Evolutionary conservation across 495 filamentous ascomycete genomes (phyloP), one percentile per base, ranked within the genome.

Genomic region (Achaetomiella virescens): DNA sequence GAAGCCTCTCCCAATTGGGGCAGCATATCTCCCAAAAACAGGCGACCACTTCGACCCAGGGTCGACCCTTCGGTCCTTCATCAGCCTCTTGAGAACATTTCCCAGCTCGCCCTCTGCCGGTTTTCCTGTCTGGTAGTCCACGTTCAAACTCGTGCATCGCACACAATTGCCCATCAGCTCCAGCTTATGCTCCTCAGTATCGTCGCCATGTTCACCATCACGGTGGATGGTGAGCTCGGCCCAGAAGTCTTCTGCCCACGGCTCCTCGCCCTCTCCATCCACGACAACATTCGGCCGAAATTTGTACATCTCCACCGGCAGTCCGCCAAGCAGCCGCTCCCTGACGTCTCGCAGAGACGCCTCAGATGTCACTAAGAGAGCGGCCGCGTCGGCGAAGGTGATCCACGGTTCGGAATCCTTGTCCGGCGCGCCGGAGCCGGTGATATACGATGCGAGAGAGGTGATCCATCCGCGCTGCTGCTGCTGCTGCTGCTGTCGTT

Each of bases 201-300:
- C 18, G 12, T 24, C 6, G 5, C 21, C 21, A 11, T 41, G 1
- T 15, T 14, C 31, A 12, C 11, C 3, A 61, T 49, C 27, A 88
- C 60, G 3, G 58, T 54, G 47, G 22, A 90, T 61, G 3, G 58
- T 56, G 27, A 90, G 64, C 63, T 87, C 84, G 10, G 75, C 82
- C 91, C 91, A 97, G 65, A 81, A 93, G 59, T 96, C 92, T 63
- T 97, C 91, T 18, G 90, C 91, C 69, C 81, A 97, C 0, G 83
- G 76, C 9, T 62, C 61, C 29, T 70, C 68, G 5, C 62, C 85
- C 3, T 78, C 74, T 8, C 65, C 85, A 10, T 79, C 77, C 8
- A 96, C 68, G 8, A 96, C 83, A 38, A 96, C 81, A 61, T 96
- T 96, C 0, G 90, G 86, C 25, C 92, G 81, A 70, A 95, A 91